Base-by-base conservation (phyloP, 805 yeast genomes). In the Wickerhamiella sergipiensis region DNA sequence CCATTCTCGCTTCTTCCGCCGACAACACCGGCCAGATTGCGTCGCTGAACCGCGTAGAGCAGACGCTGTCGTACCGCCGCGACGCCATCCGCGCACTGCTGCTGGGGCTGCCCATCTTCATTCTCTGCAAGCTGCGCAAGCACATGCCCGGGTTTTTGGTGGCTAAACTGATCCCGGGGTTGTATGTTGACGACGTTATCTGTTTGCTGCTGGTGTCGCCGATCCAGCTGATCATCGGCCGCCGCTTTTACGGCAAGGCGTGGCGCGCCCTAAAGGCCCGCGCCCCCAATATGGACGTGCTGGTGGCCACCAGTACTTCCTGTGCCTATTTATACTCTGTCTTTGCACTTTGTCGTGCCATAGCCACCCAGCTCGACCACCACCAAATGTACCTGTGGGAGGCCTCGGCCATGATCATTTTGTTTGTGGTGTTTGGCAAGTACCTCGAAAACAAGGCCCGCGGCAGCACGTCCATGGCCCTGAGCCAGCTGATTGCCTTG, bases 391-490 rank as follows among this genome's bases (percentile, higher is more conserved):
- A 58, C 31, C 71, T 88, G 36, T 89, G 92, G 70, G 97, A 87
- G 53, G 88, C 97, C 0, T 75, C 87, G 1, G 79, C 82, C 15
- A 86, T 94, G 94, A 72, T 92, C 43, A 74, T 90, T 48, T 69
- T 81, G 5, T 92, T 88, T 64, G 88, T 92, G 24, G 76, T 92
- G 8, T 69, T 88, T 45, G 99, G 99, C 2, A 90, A 92, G 67
- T 84, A 85, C 76, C 70, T 89, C 21, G 99, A 92, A 62, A 85
- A 85, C 65, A 79, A 76, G 56, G 97, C 98, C 1, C 87, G 92
- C 62, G 95, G 97, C 3, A 86, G 85, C 53, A 92, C 97, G 0
- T 85, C 97, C 0, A 77, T 85, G 2, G 95, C 97, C 0, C 72
- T 92, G 42, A 83, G 96, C 0, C 79, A 80, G 56, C 72, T 92